These are phyloP conservation scores for Alternaria gansuensis DNA, from an alignment of 2,329 filamentous ascomycete species.

Conservation along the genomic window DNA sequence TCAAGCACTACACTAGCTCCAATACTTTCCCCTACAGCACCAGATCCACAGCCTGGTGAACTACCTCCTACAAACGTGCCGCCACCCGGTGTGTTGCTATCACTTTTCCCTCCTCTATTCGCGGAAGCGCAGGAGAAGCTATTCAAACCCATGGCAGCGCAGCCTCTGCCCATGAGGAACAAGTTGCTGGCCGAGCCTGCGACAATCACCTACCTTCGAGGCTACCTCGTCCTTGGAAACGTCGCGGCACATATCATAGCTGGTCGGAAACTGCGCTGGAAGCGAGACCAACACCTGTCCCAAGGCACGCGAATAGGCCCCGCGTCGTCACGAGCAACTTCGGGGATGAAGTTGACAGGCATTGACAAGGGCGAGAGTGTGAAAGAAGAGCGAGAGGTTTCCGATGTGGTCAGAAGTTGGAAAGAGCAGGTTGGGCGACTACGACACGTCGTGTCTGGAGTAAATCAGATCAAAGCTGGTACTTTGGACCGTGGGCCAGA, in stretches of 20 bases:
- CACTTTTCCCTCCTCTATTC: constrained; percentile 77
- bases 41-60: constrained; percentile 41
- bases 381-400: constrained; percentile 84
- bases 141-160: constrained; percentile 70
- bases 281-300: constrained; percentile 82
- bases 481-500: constrained; percentile 68
- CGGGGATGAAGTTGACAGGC: constrained; percentile 90
- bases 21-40: constrained; percentile 33
- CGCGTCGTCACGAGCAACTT: constrained; percentile 71
- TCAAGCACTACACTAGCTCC: constrained; percentile 21
- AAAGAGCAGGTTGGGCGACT: constrained; percentile 77
- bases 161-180: constrained; percentile 67
- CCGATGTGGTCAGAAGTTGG: constrained; percentile 80
- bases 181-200: constrained; percentile 70
- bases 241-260: constrained; percentile 83
- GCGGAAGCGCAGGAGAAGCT: constrained; percentile 70
- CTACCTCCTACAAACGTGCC: constrained; percentile 84
- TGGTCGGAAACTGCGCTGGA: constrained; percentile 87
- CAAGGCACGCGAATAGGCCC: constrained; percentile 87
- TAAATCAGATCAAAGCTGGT: constrained; percentile 60
- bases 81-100: constrained; percentile 83
- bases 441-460: constrained; percentile 74
- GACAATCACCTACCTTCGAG: constrained; percentile 69
- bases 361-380: constrained; percentile 83
- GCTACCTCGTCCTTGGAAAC: constrained; percentile 69